A percentile compares a stretch with the other conserved stretches of the same genome.
Conservation (phyloP, 2,329 filamentous ascomycete species). For the Chaetomiaceae sp. region DNA sequence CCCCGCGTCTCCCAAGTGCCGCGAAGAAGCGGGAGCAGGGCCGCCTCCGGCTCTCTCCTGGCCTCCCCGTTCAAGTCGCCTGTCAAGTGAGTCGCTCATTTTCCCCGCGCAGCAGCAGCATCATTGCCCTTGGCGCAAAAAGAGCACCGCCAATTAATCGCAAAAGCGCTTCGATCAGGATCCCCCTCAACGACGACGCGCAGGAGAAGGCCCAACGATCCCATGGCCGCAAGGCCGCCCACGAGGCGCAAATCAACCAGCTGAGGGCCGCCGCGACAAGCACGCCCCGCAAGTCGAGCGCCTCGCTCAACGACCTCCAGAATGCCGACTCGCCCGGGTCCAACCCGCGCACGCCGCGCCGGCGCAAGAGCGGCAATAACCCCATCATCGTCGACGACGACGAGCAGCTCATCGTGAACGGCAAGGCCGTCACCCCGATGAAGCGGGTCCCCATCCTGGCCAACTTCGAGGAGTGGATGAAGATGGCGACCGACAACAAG, state of each 20-base stretch:
- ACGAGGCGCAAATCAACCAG: conserved; percentile 88
- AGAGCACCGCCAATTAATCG: neutral
- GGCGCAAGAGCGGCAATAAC: conserved; percentile 33
- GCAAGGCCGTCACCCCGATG: conserved; percentile 82
- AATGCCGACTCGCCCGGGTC: conserved; percentile 48
- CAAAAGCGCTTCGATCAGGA: conserved; percentile 44
- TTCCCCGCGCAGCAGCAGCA: neutral
- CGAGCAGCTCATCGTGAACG: conserved; percentile 60
- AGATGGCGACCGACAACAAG: conserved; percentile 99
- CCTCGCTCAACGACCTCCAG: conserved; percentile 53
- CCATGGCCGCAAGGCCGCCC: conserved; percentile 78
- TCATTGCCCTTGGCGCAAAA: neutral
- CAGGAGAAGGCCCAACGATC: conserved; percentile 84
- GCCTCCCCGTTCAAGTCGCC: conserved; percentile 52
- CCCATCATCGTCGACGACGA: conserved; percentile 35
- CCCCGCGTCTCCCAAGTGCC: conserved; percentile 52
- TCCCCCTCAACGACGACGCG: conserved; percentile 92
- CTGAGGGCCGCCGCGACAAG: conserved; percentile 69
- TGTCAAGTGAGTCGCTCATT: conserved; percentile 43
- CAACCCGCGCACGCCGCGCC: conserved; percentile 50
- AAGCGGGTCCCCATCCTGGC: conserved; percentile 92
- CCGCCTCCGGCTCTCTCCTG: conserved; percentile 40
- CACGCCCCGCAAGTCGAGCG: conserved; percentile 62
- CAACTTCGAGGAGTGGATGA: conserved; percentile 99
- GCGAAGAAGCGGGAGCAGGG: conserved; percentile 43